Conservation (phyloP, 495 filamentous ascomycete genomes). For the Neurospora africana region DNA sequence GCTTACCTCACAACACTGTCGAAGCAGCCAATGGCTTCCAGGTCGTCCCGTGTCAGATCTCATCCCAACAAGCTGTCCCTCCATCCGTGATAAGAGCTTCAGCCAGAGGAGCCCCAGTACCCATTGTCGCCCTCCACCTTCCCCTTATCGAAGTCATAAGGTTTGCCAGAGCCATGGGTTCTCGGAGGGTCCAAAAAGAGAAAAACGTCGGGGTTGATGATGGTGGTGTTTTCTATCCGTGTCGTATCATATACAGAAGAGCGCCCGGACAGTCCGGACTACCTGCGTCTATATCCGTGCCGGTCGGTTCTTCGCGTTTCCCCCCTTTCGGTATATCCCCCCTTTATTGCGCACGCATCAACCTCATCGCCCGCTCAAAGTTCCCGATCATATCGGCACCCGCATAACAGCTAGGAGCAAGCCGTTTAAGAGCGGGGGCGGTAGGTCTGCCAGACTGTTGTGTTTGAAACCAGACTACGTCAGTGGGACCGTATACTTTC, state of each 20-base stretch:
- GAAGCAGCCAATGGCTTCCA: not conserved
- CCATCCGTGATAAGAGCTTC: not conserved
- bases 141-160: not conserved
- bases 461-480: constrained; percentile 1
- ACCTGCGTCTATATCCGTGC: not conserved
- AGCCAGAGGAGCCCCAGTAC: not conserved
- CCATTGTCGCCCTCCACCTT: not conserved
- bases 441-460: constrained; percentile 76
- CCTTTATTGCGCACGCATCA: not conserved
- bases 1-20: not conserved
- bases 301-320: not conserved
- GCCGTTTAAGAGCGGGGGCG: constrained; percentile 43
- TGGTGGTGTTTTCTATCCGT: constrained; percentile 14
- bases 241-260: constrained; percentile 20
- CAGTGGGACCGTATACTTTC: not conserved
- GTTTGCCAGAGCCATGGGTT: not conserved
- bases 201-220: constrained; percentile 4
- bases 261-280: not conserved
- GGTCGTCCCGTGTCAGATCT: not conserved
- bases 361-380: not conserved
- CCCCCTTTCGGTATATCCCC: not conserved
- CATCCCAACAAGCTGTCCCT: not conserved
- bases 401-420: not conserved
- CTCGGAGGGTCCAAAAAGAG: constrained; percentile 2
- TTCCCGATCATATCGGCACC: not conserved